Evolutionary conservation across 2,329 filamentous ascomycete species (phyloP), one percentile per base, ranked within the genome.

Genomic region (Fusarium sp.): DNA sequence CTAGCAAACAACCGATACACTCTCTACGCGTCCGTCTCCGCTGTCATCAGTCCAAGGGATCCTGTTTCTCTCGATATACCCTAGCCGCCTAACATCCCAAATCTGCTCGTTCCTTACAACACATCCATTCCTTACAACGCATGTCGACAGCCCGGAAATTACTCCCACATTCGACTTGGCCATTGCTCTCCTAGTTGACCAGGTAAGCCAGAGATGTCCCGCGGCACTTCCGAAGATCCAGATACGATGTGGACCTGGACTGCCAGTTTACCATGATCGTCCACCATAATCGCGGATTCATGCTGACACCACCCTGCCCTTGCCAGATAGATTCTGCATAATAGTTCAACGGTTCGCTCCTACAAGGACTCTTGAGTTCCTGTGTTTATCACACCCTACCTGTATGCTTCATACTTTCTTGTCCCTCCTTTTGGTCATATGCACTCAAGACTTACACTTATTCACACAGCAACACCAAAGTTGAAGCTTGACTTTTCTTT

Each of bases 401-500:
- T 85, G 85, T 88, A 84, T 77, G 84, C 74, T 69, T 72, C 62
- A 73, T 73, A 58, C 62, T 63, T 64, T 62, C 69, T 63, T 63
- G 57, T 62, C 56, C 57, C 67, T 69, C 67, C 61, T 64, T 25
- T 69, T 60, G 56, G 39, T 58, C 55, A 72, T 55, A 55, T 58
- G 66, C 62, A 66, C 65, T 51, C 56, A 21, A 67, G 58, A 69
- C 69, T 75, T 68, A 74, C 67, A 71, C 58, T 43, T 51, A 67
- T 64, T 47, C 58, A 27, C 43, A 63, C 53, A 75, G 74, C 52
- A 67, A 46, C 56, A 63, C 45, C 42, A 64, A 45, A 81, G 84
- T 71, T 79, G 83, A 74, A 81, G 82, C 69, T 79, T 81, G 75
- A 79, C 82, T 72, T 85, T 85, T 77, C 78, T 78, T 63, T 85